Conservation (phyloP, 1,284 basidiomycete genomes). For the Sparassis latifolia region DNA sequence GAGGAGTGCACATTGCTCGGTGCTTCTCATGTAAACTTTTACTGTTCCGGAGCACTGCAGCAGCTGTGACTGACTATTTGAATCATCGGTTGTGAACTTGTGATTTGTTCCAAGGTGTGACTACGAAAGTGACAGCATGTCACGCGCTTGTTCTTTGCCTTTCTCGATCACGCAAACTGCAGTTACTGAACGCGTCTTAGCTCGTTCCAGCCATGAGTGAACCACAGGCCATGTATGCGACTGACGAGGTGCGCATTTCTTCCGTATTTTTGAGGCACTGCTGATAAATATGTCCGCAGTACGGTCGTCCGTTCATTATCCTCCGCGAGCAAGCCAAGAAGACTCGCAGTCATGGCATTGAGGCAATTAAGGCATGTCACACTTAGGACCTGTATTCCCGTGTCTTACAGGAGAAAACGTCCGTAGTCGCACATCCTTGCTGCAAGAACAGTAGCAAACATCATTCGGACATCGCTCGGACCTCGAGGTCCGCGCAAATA, state of each 20-base stretch:
- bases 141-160: neutral
- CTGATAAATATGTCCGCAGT: conserved; percentile 41
- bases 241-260: conserved; percentile 67
- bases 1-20: too few relatives aligned
- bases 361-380: conserved; percentile 86
- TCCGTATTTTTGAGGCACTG: neutral
- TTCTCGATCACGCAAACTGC: conserved; percentile 3
- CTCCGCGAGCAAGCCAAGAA: conserved; percentile 93
- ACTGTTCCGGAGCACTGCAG: too few relatives aligned
- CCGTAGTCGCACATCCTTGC: conserved; percentile 89
- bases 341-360: conserved; percentile 89
- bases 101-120: too few relatives aligned
- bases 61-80: too few relatives aligned
- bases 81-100: too few relatives aligned
- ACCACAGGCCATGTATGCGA: conserved; percentile 76
- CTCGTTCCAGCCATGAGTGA: conserved; percentile 32
- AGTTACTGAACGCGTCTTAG: conserved; percentile 5
- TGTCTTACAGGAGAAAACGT: neutral
- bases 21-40: too few relatives aligned
- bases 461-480: conserved; percentile 91
- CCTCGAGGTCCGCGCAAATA: conserved; percentile 63
- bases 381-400: neutral
- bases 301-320: conserved; percentile 96
- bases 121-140: too few relatives aligned
- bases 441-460: conserved; percentile 89